Evolutionary conservation across 768 basidiomycete genomes (phyloP).

Genomic region (Boletus coccyginus): DNA sequence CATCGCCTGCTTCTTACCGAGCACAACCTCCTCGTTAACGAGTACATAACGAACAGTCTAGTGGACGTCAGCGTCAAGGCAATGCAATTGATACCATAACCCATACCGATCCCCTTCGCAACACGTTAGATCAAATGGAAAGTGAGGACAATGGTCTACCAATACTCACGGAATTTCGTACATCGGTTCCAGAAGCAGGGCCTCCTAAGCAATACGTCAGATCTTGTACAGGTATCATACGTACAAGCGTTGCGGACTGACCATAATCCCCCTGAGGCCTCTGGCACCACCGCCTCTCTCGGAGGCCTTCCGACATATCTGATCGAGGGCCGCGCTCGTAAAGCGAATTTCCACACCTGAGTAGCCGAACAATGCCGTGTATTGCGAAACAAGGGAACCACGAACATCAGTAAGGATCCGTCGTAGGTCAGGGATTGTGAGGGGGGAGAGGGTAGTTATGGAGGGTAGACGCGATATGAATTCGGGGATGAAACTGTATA

Average conservation of each 20-base stretch:
- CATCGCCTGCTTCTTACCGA: constrained; percentile 56
- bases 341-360: constrained; percentile 87
- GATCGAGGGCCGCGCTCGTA: constrained; percentile 74
- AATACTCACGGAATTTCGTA: constrained; percentile 82
- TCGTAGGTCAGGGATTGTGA: constrained; percentile 79
- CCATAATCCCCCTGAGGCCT: constrained; percentile 88
- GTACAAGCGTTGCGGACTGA: constrained; percentile 27
- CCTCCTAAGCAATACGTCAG: constrained; percentile 49
- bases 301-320: constrained; percentile 75
- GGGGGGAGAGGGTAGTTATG: constrained; percentile 77
- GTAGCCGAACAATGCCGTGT: constrained; percentile 77
- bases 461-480: constrained; percentile 93
- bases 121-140: constrained; percentile 1
- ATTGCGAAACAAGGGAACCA: constrained; percentile 89
- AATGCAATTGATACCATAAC: neutral
- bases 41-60: constrained; percentile 83
- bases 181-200: constrained; percentile 84
- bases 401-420: constrained; percentile 91
- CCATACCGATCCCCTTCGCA: constrained; percentile 62
- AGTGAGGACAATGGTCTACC: constrained; percentile 1
- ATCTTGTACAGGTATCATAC: neutral
- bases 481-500: constrained; percentile 82
- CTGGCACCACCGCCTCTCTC: constrained; percentile 88
- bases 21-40: constrained; percentile 69
- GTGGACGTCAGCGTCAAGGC: constrained; percentile 6